Evolutionary conservation across 768 basidiomycete genomes (phyloP).

Genomic region (Gautieria morchelliformis): DNA sequence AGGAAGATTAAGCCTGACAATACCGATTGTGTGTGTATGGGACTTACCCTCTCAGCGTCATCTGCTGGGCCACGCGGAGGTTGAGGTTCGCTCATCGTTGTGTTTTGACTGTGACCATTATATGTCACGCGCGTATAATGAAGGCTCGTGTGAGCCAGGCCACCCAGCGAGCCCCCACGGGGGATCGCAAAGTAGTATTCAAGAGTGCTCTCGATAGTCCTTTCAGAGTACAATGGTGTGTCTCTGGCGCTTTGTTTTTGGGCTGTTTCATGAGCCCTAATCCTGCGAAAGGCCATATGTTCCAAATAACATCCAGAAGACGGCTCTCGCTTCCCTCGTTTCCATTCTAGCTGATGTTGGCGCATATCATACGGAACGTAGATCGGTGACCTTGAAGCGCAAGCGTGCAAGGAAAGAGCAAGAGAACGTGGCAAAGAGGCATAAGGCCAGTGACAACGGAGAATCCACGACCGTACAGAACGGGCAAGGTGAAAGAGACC

Average conservation of each 20-base stretch:
- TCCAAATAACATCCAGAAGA: slow-evolving; percentile 53
- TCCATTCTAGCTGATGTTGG: slow-evolving; percentile 38
- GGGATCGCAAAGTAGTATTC: slow-evolving; percentile 55
- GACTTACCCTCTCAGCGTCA: slow-evolving; percentile 71
- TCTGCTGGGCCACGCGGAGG: slow-evolving; percentile 22
- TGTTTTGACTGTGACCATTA: neutral
- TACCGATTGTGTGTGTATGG: neutral
- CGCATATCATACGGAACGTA: slow-evolving; percentile 25
- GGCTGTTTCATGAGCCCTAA: neutral
- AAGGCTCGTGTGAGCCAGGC: neutral
- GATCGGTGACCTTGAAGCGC: neutral
- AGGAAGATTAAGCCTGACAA: neutral
- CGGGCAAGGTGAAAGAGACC: neutral
- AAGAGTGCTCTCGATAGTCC: slow-evolving; percentile 68
- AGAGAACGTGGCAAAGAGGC: slow-evolving; percentile 26
- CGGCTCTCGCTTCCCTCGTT: slow-evolving; percentile 41
- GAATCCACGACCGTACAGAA: neutral
- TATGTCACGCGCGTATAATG: neutral
- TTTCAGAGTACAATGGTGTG: slow-evolving; percentile 58
- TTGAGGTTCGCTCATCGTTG: slow-evolving; percentile 2
- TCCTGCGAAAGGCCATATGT: slow-evolving; percentile 45
- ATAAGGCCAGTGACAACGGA: neutral
- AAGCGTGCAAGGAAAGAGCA: slow-evolving; percentile 22
- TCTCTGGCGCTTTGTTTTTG: neutral
- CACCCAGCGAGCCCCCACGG: neutral